These are phyloP conservation scores for Gossypium turneri DNA, from an alignment of 345 rosid genomes.

Conservation along the genomic window DNA sequence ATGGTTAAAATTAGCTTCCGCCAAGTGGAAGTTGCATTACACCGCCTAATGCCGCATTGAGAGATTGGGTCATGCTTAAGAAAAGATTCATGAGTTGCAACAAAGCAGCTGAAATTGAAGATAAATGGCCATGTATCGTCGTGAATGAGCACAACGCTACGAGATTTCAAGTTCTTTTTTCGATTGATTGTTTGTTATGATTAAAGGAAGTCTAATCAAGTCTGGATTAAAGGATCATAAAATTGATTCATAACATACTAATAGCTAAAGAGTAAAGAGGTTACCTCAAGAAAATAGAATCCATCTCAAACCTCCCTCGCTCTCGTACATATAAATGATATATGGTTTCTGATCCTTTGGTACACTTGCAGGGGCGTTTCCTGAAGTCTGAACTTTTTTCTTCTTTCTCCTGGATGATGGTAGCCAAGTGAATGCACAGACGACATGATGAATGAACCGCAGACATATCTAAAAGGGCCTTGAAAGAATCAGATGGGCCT, in stretches of 20 bases:
- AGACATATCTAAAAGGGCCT: constrained; percentile 96
- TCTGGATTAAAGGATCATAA: not conserved
- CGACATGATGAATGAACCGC: constrained; percentile 98
- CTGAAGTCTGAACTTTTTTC: constrained; percentile 48
- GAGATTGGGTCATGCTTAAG: not conserved
- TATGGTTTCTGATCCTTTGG: constrained; percentile 56
- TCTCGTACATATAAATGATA: constrained; percentile 79
- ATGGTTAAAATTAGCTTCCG: not conserved
- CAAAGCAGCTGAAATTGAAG: not conserved
- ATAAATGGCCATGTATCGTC: not conserved
- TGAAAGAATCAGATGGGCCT: constrained; percentile 93
- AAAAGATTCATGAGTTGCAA: not conserved
- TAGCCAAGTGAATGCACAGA: constrained; percentile 88
- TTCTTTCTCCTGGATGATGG: constrained; percentile 62
- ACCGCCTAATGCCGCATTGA: not conserved
- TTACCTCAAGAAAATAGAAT: constrained; percentile 84
- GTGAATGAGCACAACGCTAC: not conserved
- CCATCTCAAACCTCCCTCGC: constrained; percentile 81
- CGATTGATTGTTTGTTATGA: not conserved
- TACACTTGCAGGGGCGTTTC: constrained; percentile 85
- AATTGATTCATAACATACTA: not conserved
- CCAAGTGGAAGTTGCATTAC: not conserved
- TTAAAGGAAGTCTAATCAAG: not conserved
- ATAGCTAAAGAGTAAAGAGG: not conserved
- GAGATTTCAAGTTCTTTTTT: not conserved